Evolutionary conservation across 805 yeast genomes (phyloP), one percentile per base, ranked within the genome.

Genomic region (Candida ficus): DNA sequence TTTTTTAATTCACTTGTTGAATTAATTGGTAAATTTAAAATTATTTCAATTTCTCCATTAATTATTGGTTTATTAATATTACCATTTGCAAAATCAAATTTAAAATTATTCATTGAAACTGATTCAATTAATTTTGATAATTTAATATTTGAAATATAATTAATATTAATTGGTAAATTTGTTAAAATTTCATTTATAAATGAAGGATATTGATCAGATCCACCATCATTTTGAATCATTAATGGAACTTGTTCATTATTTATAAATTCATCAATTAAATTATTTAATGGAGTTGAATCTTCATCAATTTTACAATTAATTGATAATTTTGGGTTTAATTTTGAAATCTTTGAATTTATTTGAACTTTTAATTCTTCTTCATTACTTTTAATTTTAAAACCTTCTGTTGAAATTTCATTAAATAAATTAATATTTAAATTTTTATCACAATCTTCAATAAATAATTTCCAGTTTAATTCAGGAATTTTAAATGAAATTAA

Each of bases 41-140:
- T 48, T 1, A 65, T 56, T 19, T 56, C 49, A 5, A 70, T 54
- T n/a, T 60, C 58, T 1, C 75, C 76, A 35, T 56, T 55, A n/a
- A 70, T 50, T 8, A 60, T 51, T 7, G 71, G 64, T 26, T 57
- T 54, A 11, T 48, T 48, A 2, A 58, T 50, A 32, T 63, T 68
- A 7, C 58, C 62, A 33, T 54, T 53, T 5, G 43, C 41, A 54
- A 73, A 56, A 39, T 57, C 61, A 33, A 70, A 58, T 13, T 51
- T 49, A 39, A 68, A 44, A 19, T 63, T 59, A 8, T 65, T 63
- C 39, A 71, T 56, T 2, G 68, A 57, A 5, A 68, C 64, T 31
- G 63, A 64, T 35, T 63, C 56, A 3, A 71, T 50, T 23, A 64
- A 41, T 11, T 53, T 33, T 3, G 47, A 33, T 3, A 41, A 26